Percentiles rank a stretch among this genome's conserved stretches.
Evolutionary conservation across 768 basidiomycete genomes (phyloP).

Genomic region (Saitozyma podzolica): DNA sequence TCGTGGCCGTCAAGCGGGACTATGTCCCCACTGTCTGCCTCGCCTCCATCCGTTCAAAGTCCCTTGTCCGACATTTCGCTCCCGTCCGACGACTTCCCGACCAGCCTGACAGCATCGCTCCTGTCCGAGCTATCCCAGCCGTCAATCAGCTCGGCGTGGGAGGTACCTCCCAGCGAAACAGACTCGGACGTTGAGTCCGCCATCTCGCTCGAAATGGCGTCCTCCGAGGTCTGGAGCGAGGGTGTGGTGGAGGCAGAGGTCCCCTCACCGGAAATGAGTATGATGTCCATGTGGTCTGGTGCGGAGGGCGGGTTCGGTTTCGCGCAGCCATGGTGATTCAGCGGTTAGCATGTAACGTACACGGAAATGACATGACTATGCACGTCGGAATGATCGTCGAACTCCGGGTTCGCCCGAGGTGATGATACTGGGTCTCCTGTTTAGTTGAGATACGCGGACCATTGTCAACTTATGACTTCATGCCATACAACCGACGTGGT

Average conservation of each 20-base stretch:
- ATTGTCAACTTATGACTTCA: too few species aligned
- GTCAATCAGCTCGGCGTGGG: conserved; percentile 15
- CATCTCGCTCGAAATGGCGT: conserved; percentile 2
- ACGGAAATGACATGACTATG: too few species aligned
- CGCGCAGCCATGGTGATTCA: conserved; percentile 33
- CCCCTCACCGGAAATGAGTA: conserved; percentile 3
- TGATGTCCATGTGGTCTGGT: conserved; percentile 25
- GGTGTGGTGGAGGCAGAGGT: conserved; percentile 3
- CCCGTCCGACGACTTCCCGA: conserved; percentile 1
- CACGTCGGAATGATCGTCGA: too few species aligned
- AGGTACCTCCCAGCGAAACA: conserved; percentile 23
- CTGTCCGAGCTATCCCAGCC: conserved; percentile 15
- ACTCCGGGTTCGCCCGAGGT: too few species aligned
- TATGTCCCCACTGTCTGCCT: not conserved
- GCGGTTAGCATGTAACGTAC: not conserved
- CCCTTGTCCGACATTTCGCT: conserved; percentile 9
- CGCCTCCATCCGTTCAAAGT: conserved; percentile 6
- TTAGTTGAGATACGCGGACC: too few species aligned
- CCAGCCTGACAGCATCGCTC: conserved; percentile 17
- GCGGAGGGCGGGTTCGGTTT: conserved; percentile 37
- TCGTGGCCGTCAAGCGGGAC: conserved; percentile 8
- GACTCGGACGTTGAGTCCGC: conserved; percentile 39
- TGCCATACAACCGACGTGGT: too few species aligned
- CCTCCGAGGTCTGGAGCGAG: conserved; percentile 13
- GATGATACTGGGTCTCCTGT: too few species aligned